phyloP scores from a whole-genome alignment of 805 yeast genomes.

The Wickerhamomyces chaumierensis region DNA sequence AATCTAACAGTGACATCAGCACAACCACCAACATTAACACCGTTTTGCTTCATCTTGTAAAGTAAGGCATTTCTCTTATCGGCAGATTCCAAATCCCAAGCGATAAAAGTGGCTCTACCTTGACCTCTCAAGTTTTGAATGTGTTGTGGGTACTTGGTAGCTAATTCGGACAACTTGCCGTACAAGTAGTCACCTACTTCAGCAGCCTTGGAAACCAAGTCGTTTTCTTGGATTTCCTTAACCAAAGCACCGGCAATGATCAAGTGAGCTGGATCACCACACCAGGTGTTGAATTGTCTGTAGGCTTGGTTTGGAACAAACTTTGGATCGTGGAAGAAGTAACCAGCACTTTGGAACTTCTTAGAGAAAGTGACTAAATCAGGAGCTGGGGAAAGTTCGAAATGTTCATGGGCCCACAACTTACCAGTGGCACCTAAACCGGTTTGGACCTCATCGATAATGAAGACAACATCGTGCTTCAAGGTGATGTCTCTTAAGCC shows the following conservation, averaged over 20 bases:
- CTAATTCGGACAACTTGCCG: conserved; percentile 40
- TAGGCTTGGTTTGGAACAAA: conserved; percentile 67
- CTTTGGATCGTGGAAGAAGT: conserved; percentile 66
- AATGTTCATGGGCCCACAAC: conserved; percentile 85
- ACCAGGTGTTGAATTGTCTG: conserved; percentile 91
- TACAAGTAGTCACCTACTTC: conserved; percentile 61
- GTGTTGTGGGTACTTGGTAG: conserved; percentile 40
- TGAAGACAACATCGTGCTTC: conserved; percentile 59
- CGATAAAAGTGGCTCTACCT: conserved; percentile 67
- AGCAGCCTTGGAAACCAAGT: conserved; percentile 42
- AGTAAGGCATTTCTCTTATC: conserved; percentile 53
- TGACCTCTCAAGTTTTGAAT: conserved; percentile 59
- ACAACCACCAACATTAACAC: conserved; percentile 80
- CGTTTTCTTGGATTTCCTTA: conserved; percentile 49
- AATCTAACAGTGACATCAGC: conserved; percentile 69
- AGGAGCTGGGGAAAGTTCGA: conserved; percentile 63
- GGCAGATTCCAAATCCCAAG: conserved; percentile 56
- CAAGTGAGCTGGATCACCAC: conserved; percentile 82
- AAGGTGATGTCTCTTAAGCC: conserved; percentile 68
- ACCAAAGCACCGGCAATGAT: conserved; percentile 67
- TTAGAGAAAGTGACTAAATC: conserved; percentile 81
- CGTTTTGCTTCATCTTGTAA: conserved; percentile 44
- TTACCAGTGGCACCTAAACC: conserved; percentile 84
- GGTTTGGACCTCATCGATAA: conserved; percentile 82
- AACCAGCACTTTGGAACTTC: conserved; percentile 86